Conservation (phyloP, 2,329 filamentous ascomycete genomes). For the Lasiodiplodia sp. region DNA sequence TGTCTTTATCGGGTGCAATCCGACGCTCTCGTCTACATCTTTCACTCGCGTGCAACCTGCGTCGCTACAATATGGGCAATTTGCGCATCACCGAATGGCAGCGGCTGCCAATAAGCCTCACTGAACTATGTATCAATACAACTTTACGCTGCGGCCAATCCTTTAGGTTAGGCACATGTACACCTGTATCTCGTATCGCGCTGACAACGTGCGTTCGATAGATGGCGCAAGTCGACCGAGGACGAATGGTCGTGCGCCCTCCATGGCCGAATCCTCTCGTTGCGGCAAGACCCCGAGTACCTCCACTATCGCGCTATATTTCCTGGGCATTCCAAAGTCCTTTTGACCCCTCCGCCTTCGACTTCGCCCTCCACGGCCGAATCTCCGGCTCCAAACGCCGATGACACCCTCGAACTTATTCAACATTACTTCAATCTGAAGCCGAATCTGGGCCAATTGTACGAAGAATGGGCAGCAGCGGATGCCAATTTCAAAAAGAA, state of each 20-base stretch:
- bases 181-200: background rate
- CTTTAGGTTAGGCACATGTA: constrained; percentile 65
- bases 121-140: constrained; percentile 92
- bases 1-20: background rate
- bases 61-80: constrained; percentile 44
- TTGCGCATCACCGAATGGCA: constrained; percentile 77
- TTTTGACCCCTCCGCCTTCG: constrained; percentile 50
- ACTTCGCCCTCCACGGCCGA: constrained; percentile 47
- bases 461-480: constrained; percentile 83
- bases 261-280: constrained; percentile 80
- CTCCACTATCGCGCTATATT: constrained; percentile 81
- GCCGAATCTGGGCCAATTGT: constrained; percentile 77
- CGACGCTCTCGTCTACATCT: background rate
- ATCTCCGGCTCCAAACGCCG: constrained; percentile 50
- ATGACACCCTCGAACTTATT: constrained; percentile 79
- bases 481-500: constrained; percentile 90
- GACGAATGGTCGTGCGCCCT: constrained; percentile 92
- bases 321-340: constrained; percentile 42
- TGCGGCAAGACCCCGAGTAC: constrained; percentile 80
- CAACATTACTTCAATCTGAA: constrained; percentile 86
- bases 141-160: constrained; percentile 95
- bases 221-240: constrained; percentile 82
- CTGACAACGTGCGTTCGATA: constrained; percentile 39
- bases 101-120: constrained; percentile 80
- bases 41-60: background rate